Base-by-base conservation (phyloP, 805 yeast species). In the Saccharomycopsis synnaedendra region DNA sequence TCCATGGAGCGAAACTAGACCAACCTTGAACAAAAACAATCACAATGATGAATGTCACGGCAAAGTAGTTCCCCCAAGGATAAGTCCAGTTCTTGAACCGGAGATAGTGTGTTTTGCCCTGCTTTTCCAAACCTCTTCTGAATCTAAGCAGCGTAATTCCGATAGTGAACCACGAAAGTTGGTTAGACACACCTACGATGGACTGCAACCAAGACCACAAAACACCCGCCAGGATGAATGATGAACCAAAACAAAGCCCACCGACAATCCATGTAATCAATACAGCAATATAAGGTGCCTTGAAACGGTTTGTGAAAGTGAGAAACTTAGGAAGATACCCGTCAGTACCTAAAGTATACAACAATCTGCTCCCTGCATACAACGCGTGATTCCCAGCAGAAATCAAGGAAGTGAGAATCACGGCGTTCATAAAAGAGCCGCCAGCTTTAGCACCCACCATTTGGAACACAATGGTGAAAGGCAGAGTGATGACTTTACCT, bases 171-270 rank as follows among this genome's bases (percentile, higher is more conserved):
- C 79, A 73, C 31, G 75, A 68, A 41, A 74, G 57, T 57, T 71
- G 74, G 57, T 74, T 74, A 4, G 78, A 71, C 19, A 74, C 74
- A 55, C 76, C 78, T 46, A 73, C 77, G 46, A 72, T 65, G 48
- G 69, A 63, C 61, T 72, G 78, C 48, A 74, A 60, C 77, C 78
- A 74, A 10, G 65, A 53, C 78, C 78, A 74, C 38, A 74, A 60
- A n/a, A 65, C 63, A 41, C 78, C 78, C 1, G 76, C 71, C 28
- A 75, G 75, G 48, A 73, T 67, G 54, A 73, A 74, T 1, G 80
- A 74, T 3, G 80, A 71, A 1, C 78, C 83, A 56, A 78, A 78
- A 57, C 80, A 76, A 42, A 76, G 62, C 0, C 80, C 81, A 40
- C 81, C 76, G 33, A 70, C 64, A 3, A 70, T 56, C 74, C 78